phyloP scores from a whole-genome alignment of 2,329 filamentous ascomycete genomes.

The Hymenoscyphus scutula region DNA sequence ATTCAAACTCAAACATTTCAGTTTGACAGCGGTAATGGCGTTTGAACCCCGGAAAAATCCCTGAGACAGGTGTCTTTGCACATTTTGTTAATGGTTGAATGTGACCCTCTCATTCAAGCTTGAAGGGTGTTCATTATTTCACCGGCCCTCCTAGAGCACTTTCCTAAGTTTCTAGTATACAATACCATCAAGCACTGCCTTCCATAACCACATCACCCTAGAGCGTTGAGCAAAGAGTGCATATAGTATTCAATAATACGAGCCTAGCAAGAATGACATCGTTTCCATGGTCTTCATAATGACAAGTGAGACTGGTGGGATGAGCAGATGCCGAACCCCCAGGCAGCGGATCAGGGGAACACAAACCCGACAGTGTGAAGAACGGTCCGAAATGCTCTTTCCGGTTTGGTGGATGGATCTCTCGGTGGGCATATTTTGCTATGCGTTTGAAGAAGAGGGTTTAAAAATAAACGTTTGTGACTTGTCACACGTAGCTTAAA shows the following conservation, averaged over 20 bases:
- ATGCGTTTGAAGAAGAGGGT: background rate
- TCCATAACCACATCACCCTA: background rate
- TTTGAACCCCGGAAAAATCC: background rate
- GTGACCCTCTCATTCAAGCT: background rate
- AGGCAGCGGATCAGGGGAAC: background rate
- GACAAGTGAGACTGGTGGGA: background rate
- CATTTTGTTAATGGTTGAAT: background rate
- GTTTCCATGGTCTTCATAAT: background rate
- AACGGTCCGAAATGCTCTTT: background rate
- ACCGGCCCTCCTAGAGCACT: background rate
- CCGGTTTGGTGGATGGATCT: background rate
- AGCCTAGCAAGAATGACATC: background rate
- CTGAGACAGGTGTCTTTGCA: background rate
- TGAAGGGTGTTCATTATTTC: background rate
- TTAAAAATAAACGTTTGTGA: background rate
- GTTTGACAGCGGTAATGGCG: background rate
- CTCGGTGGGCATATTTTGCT: background rate
- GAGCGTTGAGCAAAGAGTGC: background rate
- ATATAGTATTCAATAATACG: background rate
- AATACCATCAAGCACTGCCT: background rate
- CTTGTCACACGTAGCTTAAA: background rate
- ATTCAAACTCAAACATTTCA: background rate
- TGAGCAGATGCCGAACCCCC: background rate
- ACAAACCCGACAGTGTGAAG: background rate
- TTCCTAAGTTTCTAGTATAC: background rate